Evolutionary conservation across 176 grass and related monocot species (phyloP).

Genomic region (Cymbopogon citratus): DNA sequence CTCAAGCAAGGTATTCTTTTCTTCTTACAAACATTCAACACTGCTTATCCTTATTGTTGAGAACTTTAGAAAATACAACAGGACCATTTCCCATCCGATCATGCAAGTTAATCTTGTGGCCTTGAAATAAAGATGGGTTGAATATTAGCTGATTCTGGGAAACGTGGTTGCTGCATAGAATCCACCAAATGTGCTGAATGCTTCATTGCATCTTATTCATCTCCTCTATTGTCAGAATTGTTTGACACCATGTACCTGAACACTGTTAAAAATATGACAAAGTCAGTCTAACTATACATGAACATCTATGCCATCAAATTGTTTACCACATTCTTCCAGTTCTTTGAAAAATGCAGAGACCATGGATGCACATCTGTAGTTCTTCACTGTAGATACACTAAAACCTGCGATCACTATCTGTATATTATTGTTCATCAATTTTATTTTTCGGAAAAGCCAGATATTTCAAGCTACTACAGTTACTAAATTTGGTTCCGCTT

Average conservation of each 20-base stretch:
- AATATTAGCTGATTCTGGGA: not conserved
- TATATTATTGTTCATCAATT: not conserved
- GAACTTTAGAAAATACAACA: not conserved
- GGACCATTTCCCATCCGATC: not conserved
- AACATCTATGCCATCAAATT: not conserved
- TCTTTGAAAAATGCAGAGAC: not conserved
- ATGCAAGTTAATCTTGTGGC: not conserved
- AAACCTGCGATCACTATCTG: not conserved
- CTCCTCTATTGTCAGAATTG: not conserved
- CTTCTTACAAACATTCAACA: not conserved
- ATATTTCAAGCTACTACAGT: not conserved
- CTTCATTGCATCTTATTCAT: not conserved
- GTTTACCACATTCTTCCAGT: not conserved
- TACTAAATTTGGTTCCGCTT: not conserved
- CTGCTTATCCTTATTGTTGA: not conserved
- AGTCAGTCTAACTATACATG: not conserved
- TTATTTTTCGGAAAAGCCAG: not conserved
- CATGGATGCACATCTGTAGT: too few species aligned
- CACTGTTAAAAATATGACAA: not conserved
- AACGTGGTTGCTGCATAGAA: not conserved
- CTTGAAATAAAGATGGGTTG: not conserved
- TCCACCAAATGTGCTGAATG: not conserved
- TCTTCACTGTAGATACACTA: not conserved
- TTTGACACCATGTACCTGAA: not conserved
- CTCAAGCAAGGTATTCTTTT: constrained; percentile 70